phyloP scores from a whole-genome alignment of 169 alveolate genomes.

The Amoebophrya sp. region DNA sequence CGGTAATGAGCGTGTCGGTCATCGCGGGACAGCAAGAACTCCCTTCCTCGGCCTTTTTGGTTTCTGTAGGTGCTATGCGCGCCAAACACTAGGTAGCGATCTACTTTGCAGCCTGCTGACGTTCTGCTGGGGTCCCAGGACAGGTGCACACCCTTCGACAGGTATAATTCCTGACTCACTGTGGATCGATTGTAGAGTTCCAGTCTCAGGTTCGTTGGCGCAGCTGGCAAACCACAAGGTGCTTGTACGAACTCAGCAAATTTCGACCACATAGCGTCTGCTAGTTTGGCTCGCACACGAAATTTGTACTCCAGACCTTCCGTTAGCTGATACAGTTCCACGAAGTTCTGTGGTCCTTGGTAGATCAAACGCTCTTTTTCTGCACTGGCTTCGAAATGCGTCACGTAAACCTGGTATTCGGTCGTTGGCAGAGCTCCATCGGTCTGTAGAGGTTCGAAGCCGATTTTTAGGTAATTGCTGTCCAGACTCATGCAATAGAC shows the following conservation, averaged over 20 bases:
- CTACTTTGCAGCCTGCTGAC: neutral
- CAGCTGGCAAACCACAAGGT: neutral
- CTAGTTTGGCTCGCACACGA: neutral
- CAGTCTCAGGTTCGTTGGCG: neutral
- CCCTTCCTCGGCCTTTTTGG: neutral
- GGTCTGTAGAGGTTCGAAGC: neutral
- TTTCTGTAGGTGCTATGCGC: neutral
- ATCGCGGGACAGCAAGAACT: neutral
- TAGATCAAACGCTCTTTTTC: neutral
- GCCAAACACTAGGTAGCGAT: neutral
- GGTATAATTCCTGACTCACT: neutral
- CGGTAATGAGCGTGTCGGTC: neutral
- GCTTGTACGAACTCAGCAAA: neutral
- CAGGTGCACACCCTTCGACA: neutral
- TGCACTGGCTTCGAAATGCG: neutral
- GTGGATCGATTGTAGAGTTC: neutral
- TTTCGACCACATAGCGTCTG: neutral
- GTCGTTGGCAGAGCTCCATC: neutral
- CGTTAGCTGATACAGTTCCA: neutral
- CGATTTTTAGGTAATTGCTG: neutral
- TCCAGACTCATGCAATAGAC: neutral
- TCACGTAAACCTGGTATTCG: neutral
- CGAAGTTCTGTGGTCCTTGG: neutral
- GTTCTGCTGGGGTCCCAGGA: neutral
- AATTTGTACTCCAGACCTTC: neutral